Evolutionary conservation across 108 stramenopile genomes (phyloP).

Genomic region (Conticribra weissflogii): DNA sequence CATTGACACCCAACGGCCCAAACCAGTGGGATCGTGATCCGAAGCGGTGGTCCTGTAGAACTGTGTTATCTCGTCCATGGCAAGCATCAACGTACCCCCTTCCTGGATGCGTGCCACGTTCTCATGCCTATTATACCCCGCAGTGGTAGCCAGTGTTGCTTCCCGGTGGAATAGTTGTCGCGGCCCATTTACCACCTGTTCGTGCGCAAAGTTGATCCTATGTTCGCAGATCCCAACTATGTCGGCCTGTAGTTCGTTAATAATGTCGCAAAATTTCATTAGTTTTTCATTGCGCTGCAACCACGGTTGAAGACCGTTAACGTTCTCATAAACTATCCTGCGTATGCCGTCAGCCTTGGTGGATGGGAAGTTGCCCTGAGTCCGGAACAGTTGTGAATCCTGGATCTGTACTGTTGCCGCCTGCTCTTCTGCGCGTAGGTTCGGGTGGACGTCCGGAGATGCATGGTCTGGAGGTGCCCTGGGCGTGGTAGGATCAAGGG

Average conservation of each 20-base stretch:
- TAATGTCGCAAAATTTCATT: too few relatives aligned
- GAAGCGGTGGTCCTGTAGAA: background rate
- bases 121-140: background rate
- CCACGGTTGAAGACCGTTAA: too few relatives aligned
- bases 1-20: slow-evolving; percentile 11
- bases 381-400: too few relatives aligned
- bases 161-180: background rate
- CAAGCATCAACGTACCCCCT: background rate
- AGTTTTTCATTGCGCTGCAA: too few relatives aligned
- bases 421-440: too few relatives aligned
- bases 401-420: too few relatives aligned
- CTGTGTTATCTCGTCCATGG: background rate
- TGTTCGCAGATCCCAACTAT: background rate
- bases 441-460: background rate
- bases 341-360: too few relatives aligned
- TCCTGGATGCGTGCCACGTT: background rate
- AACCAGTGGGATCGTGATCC: background rate
- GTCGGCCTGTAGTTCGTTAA: too few relatives aligned
- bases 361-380: too few relatives aligned
- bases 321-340: too few relatives aligned
- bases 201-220: background rate
- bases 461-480: background rate
- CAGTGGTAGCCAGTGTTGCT: background rate
- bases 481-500: background rate
- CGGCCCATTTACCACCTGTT: background rate